Conservation (phyloP, 2,329 filamentous ascomycete species). For the Cucurbitaria berberidis region DNA sequence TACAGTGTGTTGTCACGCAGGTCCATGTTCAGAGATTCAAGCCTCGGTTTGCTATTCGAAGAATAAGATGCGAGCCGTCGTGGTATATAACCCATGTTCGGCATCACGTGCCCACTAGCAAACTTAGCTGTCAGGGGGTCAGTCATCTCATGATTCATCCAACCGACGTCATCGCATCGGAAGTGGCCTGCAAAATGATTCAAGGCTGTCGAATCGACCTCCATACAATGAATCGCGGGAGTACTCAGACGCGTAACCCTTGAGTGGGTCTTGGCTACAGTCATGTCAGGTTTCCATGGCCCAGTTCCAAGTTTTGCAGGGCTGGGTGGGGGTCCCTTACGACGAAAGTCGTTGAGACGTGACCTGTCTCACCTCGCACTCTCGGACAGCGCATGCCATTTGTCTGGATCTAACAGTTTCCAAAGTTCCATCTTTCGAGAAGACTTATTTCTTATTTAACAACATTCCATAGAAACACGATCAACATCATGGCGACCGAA, state of each 20-base stretch:
- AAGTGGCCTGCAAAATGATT: background rate
- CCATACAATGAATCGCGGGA: background rate
- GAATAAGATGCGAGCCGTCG: too few relatives aligned
- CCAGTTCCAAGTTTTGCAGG: conserved; percentile 4
- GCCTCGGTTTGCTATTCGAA: too few relatives aligned
- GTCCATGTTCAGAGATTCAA: too few relatives aligned
- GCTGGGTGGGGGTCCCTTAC: background rate
- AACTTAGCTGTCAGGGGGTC: background rate
- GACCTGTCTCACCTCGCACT: conserved; percentile 6
- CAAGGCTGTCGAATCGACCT: background rate
- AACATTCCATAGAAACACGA: background rate
- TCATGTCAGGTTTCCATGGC: background rate
- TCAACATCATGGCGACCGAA: conserved; percentile 44
- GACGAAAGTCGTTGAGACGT: conserved; percentile 2
- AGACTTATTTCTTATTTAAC: background rate
- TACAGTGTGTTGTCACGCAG: too few relatives aligned
- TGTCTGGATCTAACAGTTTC: background rate
- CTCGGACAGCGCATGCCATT: conserved; percentile 11
- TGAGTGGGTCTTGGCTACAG: background rate
- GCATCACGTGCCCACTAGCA: background rate
- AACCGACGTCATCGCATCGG: background rate
- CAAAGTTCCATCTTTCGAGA: background rate
- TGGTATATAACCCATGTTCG: too few relatives aligned
- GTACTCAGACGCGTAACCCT: background rate
- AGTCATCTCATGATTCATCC: background rate